Conservation (phyloP, 2,329 filamentous ascomycete genomes). For the Fusarium sp. region DNA sequence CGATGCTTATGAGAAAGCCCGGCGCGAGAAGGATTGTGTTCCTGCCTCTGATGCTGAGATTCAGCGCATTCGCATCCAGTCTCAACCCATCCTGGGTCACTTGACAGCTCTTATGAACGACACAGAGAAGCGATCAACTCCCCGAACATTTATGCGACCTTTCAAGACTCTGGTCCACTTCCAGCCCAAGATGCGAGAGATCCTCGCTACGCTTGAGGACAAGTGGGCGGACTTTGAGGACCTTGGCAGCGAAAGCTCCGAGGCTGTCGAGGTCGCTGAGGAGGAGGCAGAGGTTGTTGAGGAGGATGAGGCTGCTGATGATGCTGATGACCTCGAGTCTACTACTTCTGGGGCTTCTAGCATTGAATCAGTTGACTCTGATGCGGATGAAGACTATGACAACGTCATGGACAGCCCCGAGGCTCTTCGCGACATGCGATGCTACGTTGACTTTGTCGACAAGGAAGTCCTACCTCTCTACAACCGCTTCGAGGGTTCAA, state of each 20-base stretch:
- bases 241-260: conserved; percentile 35
- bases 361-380: conserved; percentile 46
- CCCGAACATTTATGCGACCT: conserved; percentile 55
- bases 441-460: conserved; percentile 58
- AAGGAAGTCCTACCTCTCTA: conserved; percentile 54
- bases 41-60: conserved; percentile 43
- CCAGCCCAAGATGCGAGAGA: conserved; percentile 55
- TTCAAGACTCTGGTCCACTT: conserved; percentile 56
- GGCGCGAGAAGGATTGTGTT: conserved; percentile 41
- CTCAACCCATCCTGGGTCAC: conserved; percentile 53
- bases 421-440: conserved; percentile 54
- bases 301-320: conserved; percentile 22
- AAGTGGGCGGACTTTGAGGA: conserved; percentile 55
- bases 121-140: conserved; percentile 49
- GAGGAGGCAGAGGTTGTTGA: conserved; percentile 46
- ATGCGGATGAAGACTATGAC: conserved; percentile 50
- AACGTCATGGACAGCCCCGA: conserved; percentile 53
- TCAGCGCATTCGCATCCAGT: conserved; percentile 55
- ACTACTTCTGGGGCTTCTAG: conserved; percentile 40
- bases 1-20: conserved; percentile 33
- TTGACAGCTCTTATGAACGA: conserved; percentile 52
- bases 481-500: conserved; percentile 41
- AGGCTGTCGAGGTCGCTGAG: conserved; percentile 39
- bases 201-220: conserved; percentile 53
- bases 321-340: conserved; percentile 48